Evolutionary conservation across 2,329 filamentous ascomycete species (phyloP).

Genomic region (Neopestalotiopsis sp.): DNA sequence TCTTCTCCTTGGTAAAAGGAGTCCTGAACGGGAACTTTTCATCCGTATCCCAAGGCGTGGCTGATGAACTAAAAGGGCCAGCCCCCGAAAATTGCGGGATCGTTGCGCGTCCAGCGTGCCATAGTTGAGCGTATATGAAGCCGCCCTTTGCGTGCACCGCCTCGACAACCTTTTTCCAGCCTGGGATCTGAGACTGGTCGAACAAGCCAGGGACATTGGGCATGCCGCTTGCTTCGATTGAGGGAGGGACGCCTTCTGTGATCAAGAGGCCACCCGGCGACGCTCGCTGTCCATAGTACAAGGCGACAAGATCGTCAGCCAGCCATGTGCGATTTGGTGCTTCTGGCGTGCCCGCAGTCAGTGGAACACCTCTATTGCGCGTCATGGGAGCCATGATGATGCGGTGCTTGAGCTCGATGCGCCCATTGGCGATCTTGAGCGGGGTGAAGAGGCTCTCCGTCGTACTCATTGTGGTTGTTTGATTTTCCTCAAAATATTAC

Average conservation of each 20-base stretch:
- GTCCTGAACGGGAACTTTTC: conserved; percentile 28
- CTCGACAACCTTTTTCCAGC: conserved; percentile 62
- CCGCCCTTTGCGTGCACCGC: conserved; percentile 64
- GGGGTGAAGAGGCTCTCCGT: conserved; percentile 43
- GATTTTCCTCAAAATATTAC: background rate
- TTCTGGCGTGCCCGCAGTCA: conserved; percentile 46
- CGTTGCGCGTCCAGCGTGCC: conserved; percentile 58
- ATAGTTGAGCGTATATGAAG: conserved; percentile 65
- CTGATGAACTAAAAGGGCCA: conserved; percentile 20
- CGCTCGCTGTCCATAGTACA: conserved; percentile 49
- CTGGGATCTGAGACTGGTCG: conserved; percentile 53
- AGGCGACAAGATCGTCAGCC: conserved; percentile 44
- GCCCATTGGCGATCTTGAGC: conserved; percentile 43
- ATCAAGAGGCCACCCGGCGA: conserved; percentile 47
- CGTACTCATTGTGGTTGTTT: background rate
- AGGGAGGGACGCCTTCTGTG: conserved; percentile 53
- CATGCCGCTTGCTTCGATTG: conserved; percentile 36
- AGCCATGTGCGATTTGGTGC: conserved; percentile 56
- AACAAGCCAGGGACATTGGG: conserved; percentile 61
- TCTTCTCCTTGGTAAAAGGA: conserved; percentile 20
- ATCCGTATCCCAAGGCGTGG: conserved; percentile 24
- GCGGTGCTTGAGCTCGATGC: conserved; percentile 54
- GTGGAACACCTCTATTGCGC: conserved; percentile 54
- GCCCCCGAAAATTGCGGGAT: conserved; percentile 25
- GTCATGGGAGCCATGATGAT: conserved; percentile 57